Base-by-base conservation (phyloP, 805 yeast genomes). In the Lipomyces lipofer region DNA sequence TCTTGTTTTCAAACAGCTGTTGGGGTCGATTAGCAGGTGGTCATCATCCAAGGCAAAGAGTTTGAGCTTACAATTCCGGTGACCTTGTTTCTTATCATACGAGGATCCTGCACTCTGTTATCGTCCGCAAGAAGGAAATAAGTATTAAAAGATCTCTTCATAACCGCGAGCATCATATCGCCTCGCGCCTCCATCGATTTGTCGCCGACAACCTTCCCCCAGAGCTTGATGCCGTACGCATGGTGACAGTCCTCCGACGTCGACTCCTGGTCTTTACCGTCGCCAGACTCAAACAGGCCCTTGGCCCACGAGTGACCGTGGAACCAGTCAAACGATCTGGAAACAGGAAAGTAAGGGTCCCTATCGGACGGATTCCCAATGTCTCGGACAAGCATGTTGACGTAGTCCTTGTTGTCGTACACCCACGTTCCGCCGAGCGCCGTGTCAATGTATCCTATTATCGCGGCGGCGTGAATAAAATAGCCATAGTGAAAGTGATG, bases 401-500 rank as follows among this genome's bases (percentile, higher is more conserved):
- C 78, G 81, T 83, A 85, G 9, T 73, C 78, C 62, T 74, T 76
- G 60, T 78, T 75, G 8, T 59, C 56, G 25, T 71, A 67, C 2
- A 75, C 68, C 83, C 86, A 85, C 1, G 72, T 64, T 7, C 83
- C 82, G 2, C 84, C 85, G n/a, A 66, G 64, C 27, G 73, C 69
- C 2, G 63, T 51, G 66, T 88, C 95, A n/a, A 84, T 80, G 52
- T 81, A 69, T 12, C 85, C 91, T 38, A 87, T 79, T 17, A 86
- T 72, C 1, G 95, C 90, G 3, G 94, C 95, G 1, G 95, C 86
- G 67, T 87, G 91, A 43, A 88, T 76, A 62, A 82, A 84, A 69
- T 87, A 88, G 10, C 94, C 94, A 65, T 85, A 88, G 67, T 88
- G 95, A 78, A 87, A 88, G 67, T 88, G 94, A 64, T 88, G 95